phyloP scores from a whole-genome alignment of 2,329 filamentous ascomycete genomes.

The Epichloe uncinata region DNA sequence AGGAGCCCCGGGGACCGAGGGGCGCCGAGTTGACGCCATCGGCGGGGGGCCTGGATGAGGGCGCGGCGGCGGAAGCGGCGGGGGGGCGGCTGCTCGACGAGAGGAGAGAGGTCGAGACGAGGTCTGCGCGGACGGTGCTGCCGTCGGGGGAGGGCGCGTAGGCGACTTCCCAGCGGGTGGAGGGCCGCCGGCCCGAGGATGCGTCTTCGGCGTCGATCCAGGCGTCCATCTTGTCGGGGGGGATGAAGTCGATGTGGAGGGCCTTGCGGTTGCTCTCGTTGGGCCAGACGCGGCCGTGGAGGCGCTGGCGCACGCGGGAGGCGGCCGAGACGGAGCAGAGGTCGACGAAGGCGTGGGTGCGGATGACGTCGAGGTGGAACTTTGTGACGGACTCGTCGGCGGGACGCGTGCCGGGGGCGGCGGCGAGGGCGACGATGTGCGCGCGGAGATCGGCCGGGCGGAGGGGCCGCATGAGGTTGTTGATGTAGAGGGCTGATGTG shows the following conservation, averaged over 20 bases:
- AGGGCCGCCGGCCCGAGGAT: slow-evolving; percentile 26
- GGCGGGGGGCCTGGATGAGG: slow-evolving; percentile 2
- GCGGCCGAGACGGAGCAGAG: slow-evolving; percentile 60
- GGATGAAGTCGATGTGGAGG: slow-evolving; percentile 83
- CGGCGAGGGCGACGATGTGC: slow-evolving; percentile 57
- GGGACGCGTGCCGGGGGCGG: slow-evolving; percentile 40
- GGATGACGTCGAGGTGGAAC: slow-evolving; percentile 73
- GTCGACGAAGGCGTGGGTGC: slow-evolving; percentile 73
- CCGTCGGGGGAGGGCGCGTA: slow-evolving; percentile 48
- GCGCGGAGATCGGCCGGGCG: slow-evolving; percentile 52
- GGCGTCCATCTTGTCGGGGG: slow-evolving; percentile 53
- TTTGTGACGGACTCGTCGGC: slow-evolving; percentile 41
- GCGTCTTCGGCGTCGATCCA: slow-evolving; percentile 63
- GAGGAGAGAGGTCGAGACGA: slow-evolving; percentile 5
- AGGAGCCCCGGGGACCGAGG: slow-evolving; percentile 19
- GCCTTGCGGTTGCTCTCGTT: slow-evolving; percentile 73
- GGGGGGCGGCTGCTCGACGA: slow-evolving; percentile 3
- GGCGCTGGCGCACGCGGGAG: slow-evolving; percentile 56
- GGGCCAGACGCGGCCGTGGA: slow-evolving; percentile 77
- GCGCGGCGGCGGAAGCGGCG: background rate
- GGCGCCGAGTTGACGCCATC: slow-evolving; percentile 22
- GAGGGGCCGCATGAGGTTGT: slow-evolving; percentile 78
- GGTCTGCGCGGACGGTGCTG: slow-evolving; percentile 31
- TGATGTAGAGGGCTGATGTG: slow-evolving; percentile 73
- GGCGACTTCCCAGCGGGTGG: slow-evolving; percentile 54